A percentile compares a stretch with the other conserved stretches of the same genome.
Evolutionary conservation across 2,329 filamentous ascomycete species (phyloP).

Genomic region (Xylaria digitata): DNA sequence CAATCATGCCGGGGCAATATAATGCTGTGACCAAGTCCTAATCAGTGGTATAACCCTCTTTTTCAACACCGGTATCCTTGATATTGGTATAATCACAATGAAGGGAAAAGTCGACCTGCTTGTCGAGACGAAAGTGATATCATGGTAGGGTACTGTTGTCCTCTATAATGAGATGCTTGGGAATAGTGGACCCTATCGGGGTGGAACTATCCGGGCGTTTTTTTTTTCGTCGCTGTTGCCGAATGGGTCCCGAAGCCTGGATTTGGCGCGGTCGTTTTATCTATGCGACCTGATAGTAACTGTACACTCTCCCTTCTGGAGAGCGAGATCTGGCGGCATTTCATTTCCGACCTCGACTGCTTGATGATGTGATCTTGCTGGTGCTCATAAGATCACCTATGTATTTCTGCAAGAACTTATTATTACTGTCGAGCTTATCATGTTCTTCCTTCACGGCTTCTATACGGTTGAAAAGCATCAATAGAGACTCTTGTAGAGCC

Average conservation of each 20-base stretch:
- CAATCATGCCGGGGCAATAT: constrained; percentile 35
- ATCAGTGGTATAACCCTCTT: constrained; percentile 50
- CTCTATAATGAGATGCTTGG: constrained; percentile 19
- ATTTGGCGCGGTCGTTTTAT: constrained; percentile 17
- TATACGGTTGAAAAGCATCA: constrained; percentile 91
- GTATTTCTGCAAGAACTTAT: constrained; percentile 97
- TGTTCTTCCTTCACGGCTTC: constrained; percentile 95
- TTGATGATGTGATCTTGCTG: constrained; percentile 75
- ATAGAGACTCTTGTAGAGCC: constrained; percentile 85
- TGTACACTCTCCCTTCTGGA: constrained; percentile 18
- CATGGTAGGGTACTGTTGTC: constrained; percentile 35
- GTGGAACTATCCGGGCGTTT: constrained; percentile 7
- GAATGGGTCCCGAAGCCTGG: constrained; percentile 12
- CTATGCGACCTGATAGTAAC: constrained; percentile 12
- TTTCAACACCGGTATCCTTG: constrained; percentile 49
- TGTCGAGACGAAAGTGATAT: constrained; percentile 38
- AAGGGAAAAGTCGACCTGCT: constrained; percentile 40
- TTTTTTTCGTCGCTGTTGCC: constrained; percentile 10
- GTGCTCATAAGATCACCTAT: constrained; percentile 95
- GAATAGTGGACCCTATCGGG: constrained; percentile 17
- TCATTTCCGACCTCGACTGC: constrained; percentile 66
- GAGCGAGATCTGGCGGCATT: constrained; percentile 9
- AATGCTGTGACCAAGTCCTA: constrained; percentile 49
- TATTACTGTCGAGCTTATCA: constrained; percentile 95
- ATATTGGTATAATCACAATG: constrained; percentile 48